Base-by-base conservation (phyloP, 1,139 yeast genomes). In the Saccharomyces hybrid region DNA sequence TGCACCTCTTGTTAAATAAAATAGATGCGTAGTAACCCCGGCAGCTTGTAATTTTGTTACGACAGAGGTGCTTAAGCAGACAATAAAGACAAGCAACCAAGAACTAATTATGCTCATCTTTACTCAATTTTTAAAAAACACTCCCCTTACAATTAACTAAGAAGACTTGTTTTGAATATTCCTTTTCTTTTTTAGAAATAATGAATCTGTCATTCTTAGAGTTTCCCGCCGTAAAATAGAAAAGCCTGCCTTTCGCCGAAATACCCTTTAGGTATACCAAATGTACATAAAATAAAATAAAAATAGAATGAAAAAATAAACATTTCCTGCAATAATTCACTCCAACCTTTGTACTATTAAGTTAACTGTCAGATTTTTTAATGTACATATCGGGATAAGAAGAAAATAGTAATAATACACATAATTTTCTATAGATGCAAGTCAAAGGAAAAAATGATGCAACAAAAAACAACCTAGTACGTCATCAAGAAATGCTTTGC, bases 401-500 rank as follows among this genome's bases (percentile, higher is more conserved):
- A 9, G 11, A 38, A 38, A 19, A 38, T 31, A 11, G 9, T 38
- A 19, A 38, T 38, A n/a, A 32, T 32, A 38, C 31, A 25, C 31
- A 46, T 25, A 27, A 46, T 46, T 14, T 46, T 27, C 19, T 26
- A 13, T n/a, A 14, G 19, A 46, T 46, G 47, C 31, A 46, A 38
- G 9, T 9, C n/a, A 5, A 38, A 38, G 3, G 19, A n/a, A 9
- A 16, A 19, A 38, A 38, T 38, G 16, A 16, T 38, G 6, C 4
- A n/a, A 13, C 47, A 27, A 25, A 27, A 3, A 13, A 31, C 16
- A 16, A 23, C 14, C 31, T 44, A 50, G 31, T 44, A 50, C 11
- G 46, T 47, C 42, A 55, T 47, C 32, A 65, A 53, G 56, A 67
- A 66, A 55, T 67, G 70, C 57, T 91, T 91, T 48, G 97, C 97